Evolutionary conservation across 495 filamentous ascomycete genomes (phyloP).

Genomic region (Trichoderma erinaceum): DNA sequence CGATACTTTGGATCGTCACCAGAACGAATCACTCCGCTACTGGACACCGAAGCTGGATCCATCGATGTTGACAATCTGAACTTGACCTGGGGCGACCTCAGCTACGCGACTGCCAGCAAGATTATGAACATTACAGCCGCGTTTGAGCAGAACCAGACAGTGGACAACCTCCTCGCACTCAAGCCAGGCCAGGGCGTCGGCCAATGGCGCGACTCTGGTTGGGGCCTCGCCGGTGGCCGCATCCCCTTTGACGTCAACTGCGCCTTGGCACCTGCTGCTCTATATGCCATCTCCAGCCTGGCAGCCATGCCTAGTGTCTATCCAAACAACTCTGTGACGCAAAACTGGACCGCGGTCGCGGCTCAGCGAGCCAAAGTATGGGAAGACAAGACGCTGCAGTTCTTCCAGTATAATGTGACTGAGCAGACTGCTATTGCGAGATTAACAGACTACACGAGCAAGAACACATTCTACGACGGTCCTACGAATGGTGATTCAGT

Average conservation of each 20-base stretch:
- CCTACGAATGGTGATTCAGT: background rate
- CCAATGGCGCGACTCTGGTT: slow-evolving; percentile 56
- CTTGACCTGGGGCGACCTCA: slow-evolving; percentile 47
- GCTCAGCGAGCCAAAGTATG: slow-evolving; percentile 51
- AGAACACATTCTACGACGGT: slow-evolving; percentile 31
- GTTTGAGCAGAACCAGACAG: slow-evolving; percentile 43
- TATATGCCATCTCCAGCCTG: slow-evolving; percentile 51
- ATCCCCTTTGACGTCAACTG: slow-evolving; percentile 64
- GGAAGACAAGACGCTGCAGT: slow-evolving; percentile 55
- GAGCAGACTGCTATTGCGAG: slow-evolving; percentile 35
- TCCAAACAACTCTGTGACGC: slow-evolving; percentile 28
- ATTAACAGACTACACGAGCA: slow-evolving; percentile 42
- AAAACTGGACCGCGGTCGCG: slow-evolving; percentile 41
- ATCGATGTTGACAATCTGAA: slow-evolving; percentile 44
- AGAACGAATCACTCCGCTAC: slow-evolving; percentile 37
- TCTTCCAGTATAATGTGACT: slow-evolving; percentile 50
- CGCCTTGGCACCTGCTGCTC: slow-evolving; percentile 54
- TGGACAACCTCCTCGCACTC: slow-evolving; percentile 51
- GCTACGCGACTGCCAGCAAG: slow-evolving; percentile 47
- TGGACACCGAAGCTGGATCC: slow-evolving; percentile 39
- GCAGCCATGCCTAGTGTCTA: slow-evolving; percentile 43
- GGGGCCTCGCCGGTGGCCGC: slow-evolving; percentile 56
- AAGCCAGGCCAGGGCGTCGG: slow-evolving; percentile 52
- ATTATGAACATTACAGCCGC: slow-evolving; percentile 51
- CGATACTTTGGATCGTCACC: slow-evolving; percentile 50